phyloP scores from a whole-genome alignment of 169 alveolate species.

The Plasmodium billcollinsi region DNA sequence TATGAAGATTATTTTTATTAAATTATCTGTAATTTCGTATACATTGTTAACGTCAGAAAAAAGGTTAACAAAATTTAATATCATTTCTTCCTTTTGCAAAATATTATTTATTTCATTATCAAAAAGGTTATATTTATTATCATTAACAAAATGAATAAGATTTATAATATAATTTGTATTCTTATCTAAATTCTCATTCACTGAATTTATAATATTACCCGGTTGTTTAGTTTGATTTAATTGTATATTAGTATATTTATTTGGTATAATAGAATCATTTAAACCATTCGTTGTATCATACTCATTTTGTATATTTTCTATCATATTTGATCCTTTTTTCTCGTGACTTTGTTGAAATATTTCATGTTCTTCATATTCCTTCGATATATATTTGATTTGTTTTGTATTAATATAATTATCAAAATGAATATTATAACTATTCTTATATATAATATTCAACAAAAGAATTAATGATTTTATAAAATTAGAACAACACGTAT shows the following conservation, averaged over 20 bases:
- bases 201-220: too few species aligned
- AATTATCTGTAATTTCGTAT: constrained; percentile 50
- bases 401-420: constrained; percentile 9
- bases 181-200: neutral
- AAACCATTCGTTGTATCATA: too few species aligned
- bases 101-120: constrained; percentile 9
- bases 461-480: constrained; percentile 39
- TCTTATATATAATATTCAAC: constrained; percentile 45
- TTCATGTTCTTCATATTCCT: neutral
- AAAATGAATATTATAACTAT: constrained; percentile 16
- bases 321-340: too few species aligned
- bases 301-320: too few species aligned
- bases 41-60: constrained; percentile 13
- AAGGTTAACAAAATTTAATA: constrained; percentile 17
- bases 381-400: neutral
- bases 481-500: constrained; percentile 20
- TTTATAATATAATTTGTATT: constrained; percentile 4
- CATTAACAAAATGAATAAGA: constrained; percentile 37
- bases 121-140: constrained; percentile 33
- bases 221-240: too few species aligned
- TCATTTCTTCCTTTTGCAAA: constrained; percentile 12
- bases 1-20: constrained; percentile 28
- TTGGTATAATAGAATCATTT: too few species aligned
- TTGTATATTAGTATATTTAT: too few species aligned
- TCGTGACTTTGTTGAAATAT: too few species aligned